Evolutionary conservation across 2,329 filamentous ascomycete genomes (phyloP).

Genomic region (Ophiostoma pallidulum): DNA sequence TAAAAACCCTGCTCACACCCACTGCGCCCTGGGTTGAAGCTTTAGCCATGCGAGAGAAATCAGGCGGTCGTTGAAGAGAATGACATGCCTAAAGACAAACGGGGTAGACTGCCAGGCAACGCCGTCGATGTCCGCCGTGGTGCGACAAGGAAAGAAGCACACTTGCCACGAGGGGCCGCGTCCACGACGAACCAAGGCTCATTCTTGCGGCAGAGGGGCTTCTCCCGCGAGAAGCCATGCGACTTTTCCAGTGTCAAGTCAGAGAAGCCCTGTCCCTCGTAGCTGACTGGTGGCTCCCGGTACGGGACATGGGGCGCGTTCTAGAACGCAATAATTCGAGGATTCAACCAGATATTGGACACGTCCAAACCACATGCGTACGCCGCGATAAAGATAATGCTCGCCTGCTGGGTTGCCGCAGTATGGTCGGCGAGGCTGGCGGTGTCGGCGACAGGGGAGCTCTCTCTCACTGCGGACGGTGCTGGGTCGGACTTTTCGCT

Average conservation of each 20-base stretch:
- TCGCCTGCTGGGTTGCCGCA: conserved; percentile 50
- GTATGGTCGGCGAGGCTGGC: no score
- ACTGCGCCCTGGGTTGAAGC: conserved; percentile 55
- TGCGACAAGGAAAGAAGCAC: no score
- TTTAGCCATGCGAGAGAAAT: conserved; percentile 51
- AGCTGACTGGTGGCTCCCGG: conserved; percentile 43
- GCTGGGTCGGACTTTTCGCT: no score
- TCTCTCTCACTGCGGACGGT: no score
- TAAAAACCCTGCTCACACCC: conserved; percentile 36
- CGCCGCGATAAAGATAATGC: conserved; percentile 51
- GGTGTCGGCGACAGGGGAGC: no score
- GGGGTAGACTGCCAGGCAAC: no score
- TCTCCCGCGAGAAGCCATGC: conserved; percentile 37
- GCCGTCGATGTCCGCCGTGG: conserved; percentile 7
- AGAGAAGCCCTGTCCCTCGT: conserved; percentile 38
- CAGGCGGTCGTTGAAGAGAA: conserved; percentile 49
- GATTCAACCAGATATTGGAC: conserved; percentile 47
- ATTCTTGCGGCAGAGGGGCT: conserved; percentile 37
- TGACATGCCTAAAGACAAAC: conserved; percentile 50
- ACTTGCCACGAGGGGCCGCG: no score
- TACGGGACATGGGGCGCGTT: conserved; percentile 50
- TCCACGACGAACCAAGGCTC: conserved; percentile 59
- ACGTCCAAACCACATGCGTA: conserved; percentile 49
- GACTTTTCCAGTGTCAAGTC: not conserved
- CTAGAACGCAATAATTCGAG: conserved; percentile 53